Evolutionary conservation across 2,329 filamentous ascomycete genomes (phyloP).

Genomic region (Massarina eburnea): DNA sequence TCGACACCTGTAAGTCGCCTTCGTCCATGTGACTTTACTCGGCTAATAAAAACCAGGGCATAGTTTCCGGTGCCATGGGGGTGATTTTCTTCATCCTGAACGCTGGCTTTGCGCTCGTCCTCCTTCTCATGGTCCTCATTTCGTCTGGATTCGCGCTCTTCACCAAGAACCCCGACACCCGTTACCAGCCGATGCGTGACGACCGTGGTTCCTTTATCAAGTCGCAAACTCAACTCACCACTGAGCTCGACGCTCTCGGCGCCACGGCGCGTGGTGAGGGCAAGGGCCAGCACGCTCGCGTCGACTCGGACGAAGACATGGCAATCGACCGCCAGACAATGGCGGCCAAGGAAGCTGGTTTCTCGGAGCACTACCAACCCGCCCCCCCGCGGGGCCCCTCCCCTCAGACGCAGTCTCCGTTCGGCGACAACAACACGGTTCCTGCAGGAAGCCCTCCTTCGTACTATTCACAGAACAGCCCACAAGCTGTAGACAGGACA

Average conservation of each 20-base stretch:
- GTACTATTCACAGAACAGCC: conserved; percentile 42
- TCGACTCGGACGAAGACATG: conserved; percentile 73
- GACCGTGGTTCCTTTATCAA: conserved; percentile 98
- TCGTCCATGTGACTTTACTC: not conserved
- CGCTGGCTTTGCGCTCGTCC: conserved; percentile 76
- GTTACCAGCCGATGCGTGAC: conserved; percentile 95
- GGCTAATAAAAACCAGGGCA: conserved; percentile 49
- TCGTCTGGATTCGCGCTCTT: conserved; percentile 78
- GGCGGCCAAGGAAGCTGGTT: conserved; percentile 36
- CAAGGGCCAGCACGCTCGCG: conserved; percentile 57
- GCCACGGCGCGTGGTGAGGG: conserved; percentile 82
- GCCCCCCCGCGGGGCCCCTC: conserved; percentile 53
- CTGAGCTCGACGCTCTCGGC: conserved; percentile 86
- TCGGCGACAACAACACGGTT: conserved; percentile 46
- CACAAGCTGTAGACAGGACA: conserved; percentile 29
- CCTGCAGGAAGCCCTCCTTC: conserved; percentile 33
- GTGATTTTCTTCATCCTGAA: conserved; percentile 89
- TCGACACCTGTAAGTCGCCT: conserved; percentile 66
- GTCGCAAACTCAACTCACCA: conserved; percentile 83
- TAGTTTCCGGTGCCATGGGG: conserved; percentile 86
- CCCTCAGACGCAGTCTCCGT: conserved; percentile 41
- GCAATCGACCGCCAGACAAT: conserved; percentile 45
- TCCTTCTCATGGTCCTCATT: conserved; percentile 79
- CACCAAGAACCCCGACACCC: conserved; percentile 90
- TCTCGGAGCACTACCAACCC: conserved; percentile 46